These are phyloP conservation scores for Saccharomyces mikatae DNA, from an alignment of 805 yeast genomes.

Conservation along the genomic window DNA sequence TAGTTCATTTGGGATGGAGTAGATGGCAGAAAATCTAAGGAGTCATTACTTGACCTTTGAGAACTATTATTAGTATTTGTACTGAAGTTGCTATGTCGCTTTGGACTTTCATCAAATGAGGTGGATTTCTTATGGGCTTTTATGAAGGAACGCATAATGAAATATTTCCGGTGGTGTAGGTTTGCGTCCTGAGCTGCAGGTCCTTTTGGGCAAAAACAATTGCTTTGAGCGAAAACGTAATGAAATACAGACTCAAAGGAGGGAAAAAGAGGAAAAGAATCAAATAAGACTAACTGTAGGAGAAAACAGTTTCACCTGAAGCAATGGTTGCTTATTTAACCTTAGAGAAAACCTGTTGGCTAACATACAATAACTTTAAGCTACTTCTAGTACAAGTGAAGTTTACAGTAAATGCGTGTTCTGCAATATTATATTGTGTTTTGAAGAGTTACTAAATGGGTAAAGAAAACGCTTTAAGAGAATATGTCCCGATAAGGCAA, in stretches of 20 bases:
- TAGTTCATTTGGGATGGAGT: slow-evolving; percentile 10
- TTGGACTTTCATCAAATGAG: slow-evolving; percentile 24
- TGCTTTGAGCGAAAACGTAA: neutral
- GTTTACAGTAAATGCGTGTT: neutral
- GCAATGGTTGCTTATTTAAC: neutral
- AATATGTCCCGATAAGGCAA: neutral
- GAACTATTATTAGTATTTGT: neutral
- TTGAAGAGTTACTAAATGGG: neutral
- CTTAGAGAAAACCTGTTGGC: neutral
- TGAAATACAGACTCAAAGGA: neutral
- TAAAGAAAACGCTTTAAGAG: neutral
- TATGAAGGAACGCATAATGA: slow-evolving; percentile 33
- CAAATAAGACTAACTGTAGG: neutral
- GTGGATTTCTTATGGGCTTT: slow-evolving; percentile 33
- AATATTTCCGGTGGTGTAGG: neutral
- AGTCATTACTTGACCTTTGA: slow-evolving; percentile 11
- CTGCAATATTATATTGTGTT: neutral
- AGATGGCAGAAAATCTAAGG: slow-evolving; percentile 7
- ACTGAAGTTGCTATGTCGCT: neutral
- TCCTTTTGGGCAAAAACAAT: neutral
- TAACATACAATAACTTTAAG: neutral
- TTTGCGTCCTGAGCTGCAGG: neutral
- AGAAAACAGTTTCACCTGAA: neutral
- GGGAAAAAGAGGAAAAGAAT: neutral
- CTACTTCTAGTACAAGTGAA: neutral